Conservation (phyloP, 129 eudicot species). For the Pulicaria dysenterica region DNA sequence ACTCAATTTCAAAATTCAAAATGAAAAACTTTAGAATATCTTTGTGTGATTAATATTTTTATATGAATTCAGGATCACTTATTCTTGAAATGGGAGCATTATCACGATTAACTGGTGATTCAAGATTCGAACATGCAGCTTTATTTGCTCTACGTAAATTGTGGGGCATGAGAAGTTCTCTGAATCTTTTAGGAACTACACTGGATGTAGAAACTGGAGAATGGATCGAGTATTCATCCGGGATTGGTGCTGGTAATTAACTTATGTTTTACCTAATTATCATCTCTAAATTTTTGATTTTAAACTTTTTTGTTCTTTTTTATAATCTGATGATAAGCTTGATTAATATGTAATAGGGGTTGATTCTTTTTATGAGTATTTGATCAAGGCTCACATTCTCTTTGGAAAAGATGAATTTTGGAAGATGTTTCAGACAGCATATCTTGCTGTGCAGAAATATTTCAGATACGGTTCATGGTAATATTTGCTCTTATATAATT, state of each 20-base stretch:
- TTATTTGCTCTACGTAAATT: slow-evolving; percentile 81
- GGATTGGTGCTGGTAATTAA: slow-evolving; percentile 86
- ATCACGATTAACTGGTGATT: slow-evolving; percentile 84
- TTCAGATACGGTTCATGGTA: slow-evolving; percentile 97
- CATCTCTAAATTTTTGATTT: background rate
- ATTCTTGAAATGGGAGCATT: slow-evolving; percentile 98
- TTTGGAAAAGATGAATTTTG: slow-evolving; percentile 92
- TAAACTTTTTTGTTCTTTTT: background rate
- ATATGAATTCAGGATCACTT: slow-evolving; percentile 69
- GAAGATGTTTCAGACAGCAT: slow-evolving; percentile 99
- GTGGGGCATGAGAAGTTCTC: slow-evolving; percentile 97
- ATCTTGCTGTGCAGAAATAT: slow-evolving; percentile 83
- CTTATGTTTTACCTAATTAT: slow-evolving; percentile 14
- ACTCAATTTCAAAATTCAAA: background rate
- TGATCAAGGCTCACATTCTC: slow-evolving; percentile 88
- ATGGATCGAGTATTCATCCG: slow-evolving; percentile 92
- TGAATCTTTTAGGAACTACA: slow-evolving; percentile 91
- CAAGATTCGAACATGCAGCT: slow-evolving; percentile 80
- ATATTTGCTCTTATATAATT: background rate
- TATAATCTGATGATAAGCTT: slow-evolving; percentile 14
- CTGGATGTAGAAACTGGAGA: slow-evolving; percentile 88
- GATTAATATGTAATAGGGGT: slow-evolving; percentile 55
- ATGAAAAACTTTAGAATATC: slow-evolving; percentile 1
- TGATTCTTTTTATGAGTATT: slow-evolving; percentile 93
- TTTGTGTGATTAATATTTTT: slow-evolving; percentile 12